Percentiles rank a stretch among this genome's conserved stretches.
Conservation (phyloP, 768 basidiomycete species). For the Serendipita sp. region DNA sequence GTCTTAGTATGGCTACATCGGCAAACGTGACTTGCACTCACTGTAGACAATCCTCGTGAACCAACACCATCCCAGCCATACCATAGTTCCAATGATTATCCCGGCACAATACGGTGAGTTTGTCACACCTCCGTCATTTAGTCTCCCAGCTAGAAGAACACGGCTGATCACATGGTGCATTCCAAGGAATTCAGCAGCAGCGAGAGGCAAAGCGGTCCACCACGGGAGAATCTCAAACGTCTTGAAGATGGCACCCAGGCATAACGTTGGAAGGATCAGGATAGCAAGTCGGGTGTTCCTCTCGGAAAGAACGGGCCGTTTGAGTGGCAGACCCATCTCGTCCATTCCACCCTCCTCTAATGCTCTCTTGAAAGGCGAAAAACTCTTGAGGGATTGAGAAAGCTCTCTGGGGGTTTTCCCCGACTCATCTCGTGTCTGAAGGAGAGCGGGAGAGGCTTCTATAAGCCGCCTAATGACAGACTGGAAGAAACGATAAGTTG, state of each 20-base stretch:
- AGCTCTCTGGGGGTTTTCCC: conserved; percentile 87
- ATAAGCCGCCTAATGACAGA: conserved; percentile 64
- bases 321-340: conserved; percentile 33
- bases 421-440: conserved; percentile 61
- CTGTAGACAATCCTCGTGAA: conserved; percentile 56
- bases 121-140: conserved; percentile 58
- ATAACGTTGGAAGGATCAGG: conserved; percentile 59
- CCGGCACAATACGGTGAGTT: conserved; percentile 87
- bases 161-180: conserved; percentile 65
- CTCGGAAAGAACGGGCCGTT: conserved; percentile 21
- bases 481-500: background rate
- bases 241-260: conserved; percentile 69
- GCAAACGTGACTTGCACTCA: conserved; percentile 20
- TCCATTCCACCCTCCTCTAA: conserved; percentile 75
- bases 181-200: conserved; percentile 72
- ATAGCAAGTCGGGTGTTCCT: conserved; percentile 70
- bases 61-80: conserved; percentile 83
- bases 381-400: conserved; percentile 82
- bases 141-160: background rate
- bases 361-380: conserved; percentile 79
- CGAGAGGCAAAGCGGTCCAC: conserved; percentile 75
- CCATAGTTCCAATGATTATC: conserved; percentile 68
- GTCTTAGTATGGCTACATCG: background rate
- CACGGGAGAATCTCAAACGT: conserved; percentile 73
- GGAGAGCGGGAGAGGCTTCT: conserved; percentile 63